phyloP scores from a whole-genome alignment of 164 flowering plant species.

The Hamamelis virginiana region DNA sequence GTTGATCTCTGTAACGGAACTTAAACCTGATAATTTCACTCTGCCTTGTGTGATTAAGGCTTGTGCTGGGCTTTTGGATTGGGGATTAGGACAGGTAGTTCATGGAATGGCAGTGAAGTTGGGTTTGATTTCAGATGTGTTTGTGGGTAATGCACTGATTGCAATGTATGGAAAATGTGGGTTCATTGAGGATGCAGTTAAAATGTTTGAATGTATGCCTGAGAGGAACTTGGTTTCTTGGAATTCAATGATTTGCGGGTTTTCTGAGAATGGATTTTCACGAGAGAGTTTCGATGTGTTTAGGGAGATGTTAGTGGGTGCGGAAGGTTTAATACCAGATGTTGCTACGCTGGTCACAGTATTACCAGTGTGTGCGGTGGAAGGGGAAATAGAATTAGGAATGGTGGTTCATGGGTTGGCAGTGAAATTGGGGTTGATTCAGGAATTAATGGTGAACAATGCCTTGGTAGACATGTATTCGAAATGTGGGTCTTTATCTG shows the following conservation, averaged over 20 bases:
- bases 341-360: conserved; percentile 50
- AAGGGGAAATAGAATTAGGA: conserved; percentile 46
- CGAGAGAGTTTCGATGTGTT: conserved; percentile 33
- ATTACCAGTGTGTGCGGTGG: conserved; percentile 49
- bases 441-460: conserved; percentile 48
- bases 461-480: conserved; percentile 60
- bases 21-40: conserved; percentile 60
- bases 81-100: conserved; percentile 20
- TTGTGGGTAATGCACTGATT: conserved; percentile 39
- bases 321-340: conserved; percentile 41
- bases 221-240: conserved; percentile 37
- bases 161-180: conserved; percentile 38
- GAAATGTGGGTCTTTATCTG: conserved; percentile 44
- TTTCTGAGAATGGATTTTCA: conserved; percentile 38
- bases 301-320: conserved; percentile 32
- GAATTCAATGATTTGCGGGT: conserved; percentile 38
- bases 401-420: conserved; percentile 55
- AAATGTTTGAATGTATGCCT: conserved; percentile 29
- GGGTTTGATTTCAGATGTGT: conserved; percentile 33
- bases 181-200: conserved; percentile 31
- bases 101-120: conserved; percentile 34
- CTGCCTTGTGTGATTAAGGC: conserved; percentile 43
- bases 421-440: conserved; percentile 39
- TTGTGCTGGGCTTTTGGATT: conserved; percentile 28
- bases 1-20: conserved; percentile 30